Percentiles rank a stretch among this genome's conserved stretches.
Conservation (phyloP, 345 rosid genomes). For the Eucalyptus rudis region DNA sequence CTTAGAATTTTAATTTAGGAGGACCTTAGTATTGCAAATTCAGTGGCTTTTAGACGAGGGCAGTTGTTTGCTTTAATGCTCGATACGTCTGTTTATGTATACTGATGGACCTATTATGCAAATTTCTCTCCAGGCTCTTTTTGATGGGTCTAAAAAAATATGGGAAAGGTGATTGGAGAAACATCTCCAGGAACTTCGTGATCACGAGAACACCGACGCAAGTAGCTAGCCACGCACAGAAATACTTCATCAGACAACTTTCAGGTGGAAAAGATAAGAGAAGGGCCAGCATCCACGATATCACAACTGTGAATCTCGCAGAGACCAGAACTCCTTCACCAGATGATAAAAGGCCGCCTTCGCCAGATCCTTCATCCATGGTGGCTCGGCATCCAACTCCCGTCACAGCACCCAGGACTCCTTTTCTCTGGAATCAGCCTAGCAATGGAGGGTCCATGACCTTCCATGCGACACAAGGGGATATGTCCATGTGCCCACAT, state of each 20-base stretch:
- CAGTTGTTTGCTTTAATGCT: neutral
- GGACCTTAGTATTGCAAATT: neutral
- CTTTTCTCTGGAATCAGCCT: conserved; percentile 42
- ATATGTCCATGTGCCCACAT: conserved; percentile 19
- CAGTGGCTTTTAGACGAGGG: neutral
- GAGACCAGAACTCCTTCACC: conserved; percentile 45
- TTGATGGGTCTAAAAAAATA: conserved; percentile 88
- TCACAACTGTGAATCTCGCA: conserved; percentile 65
- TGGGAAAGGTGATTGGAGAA: conserved; percentile 98
- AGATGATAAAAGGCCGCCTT: conserved; percentile 13
- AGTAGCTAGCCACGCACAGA: conserved; percentile 97
- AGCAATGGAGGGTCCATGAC: conserved; percentile 15
- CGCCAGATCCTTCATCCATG: conserved; percentile 25
- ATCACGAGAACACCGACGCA: conserved; percentile 83
- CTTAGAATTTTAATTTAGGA: neutral
- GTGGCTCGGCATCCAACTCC: conserved; percentile 16
- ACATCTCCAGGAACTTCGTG: conserved; percentile 74
- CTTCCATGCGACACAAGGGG: conserved; percentile 21
- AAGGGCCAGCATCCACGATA: conserved; percentile 96
- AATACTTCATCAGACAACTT: conserved; percentile 88
- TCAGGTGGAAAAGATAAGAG: conserved; percentile 91
- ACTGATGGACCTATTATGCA: neutral
- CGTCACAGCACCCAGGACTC: conserved; percentile 14
- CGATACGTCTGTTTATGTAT: neutral
- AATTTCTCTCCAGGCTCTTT: conserved; percentile 38